These are phyloP conservation scores for Sugiyamaella japonica DNA, from an alignment of 1,139 yeast species.

Conservation along the genomic window DNA sequence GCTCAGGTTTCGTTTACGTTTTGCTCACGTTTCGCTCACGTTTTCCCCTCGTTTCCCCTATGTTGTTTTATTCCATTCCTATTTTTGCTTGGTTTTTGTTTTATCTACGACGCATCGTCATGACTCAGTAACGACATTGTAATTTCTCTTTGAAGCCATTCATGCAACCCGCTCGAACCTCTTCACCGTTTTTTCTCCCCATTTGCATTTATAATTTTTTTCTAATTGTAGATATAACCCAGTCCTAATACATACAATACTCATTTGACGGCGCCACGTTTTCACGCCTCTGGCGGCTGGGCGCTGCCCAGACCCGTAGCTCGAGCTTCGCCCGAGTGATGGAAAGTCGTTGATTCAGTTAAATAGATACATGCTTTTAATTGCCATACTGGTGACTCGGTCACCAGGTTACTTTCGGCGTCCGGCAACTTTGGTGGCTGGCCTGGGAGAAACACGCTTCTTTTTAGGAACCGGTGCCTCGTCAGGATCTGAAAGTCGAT, in stretches of 20 bases:
- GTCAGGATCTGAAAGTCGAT: background rate
- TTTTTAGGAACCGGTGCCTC: slow-evolving; percentile 20
- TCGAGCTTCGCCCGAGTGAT: too few relatives aligned
- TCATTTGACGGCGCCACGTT: background rate
- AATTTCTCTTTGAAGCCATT: background rate
- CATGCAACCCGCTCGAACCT: background rate
- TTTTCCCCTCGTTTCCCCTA: background rate
- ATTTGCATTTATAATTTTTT: slow-evolving; percentile 5
- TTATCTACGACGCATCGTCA: slow-evolving; percentile 11
- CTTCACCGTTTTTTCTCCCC: background rate
- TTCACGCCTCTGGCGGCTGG: too few relatives aligned
- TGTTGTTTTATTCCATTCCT: background rate
- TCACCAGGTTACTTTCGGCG: slow-evolving; percentile 1
- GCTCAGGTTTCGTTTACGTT: too few relatives aligned
- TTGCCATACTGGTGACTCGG: slow-evolving; percentile 19
- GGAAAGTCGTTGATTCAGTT: too few relatives aligned
- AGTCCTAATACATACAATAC: background rate
- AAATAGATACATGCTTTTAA: background rate
- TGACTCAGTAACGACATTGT: slow-evolving; percentile 14
- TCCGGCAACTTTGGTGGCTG: slow-evolving; percentile 32
- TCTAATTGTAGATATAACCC: slow-evolving; percentile 5
- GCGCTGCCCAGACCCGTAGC: too few relatives aligned
- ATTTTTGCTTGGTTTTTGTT: background rate
- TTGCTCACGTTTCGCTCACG: too few relatives aligned
- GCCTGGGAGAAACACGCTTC: slow-evolving; percentile 28